Evolutionary conservation across 2,329 filamentous ascomycete species (phyloP), one percentile per base, ranked within the genome.

Genomic region (Alternaria dauci): DNA sequence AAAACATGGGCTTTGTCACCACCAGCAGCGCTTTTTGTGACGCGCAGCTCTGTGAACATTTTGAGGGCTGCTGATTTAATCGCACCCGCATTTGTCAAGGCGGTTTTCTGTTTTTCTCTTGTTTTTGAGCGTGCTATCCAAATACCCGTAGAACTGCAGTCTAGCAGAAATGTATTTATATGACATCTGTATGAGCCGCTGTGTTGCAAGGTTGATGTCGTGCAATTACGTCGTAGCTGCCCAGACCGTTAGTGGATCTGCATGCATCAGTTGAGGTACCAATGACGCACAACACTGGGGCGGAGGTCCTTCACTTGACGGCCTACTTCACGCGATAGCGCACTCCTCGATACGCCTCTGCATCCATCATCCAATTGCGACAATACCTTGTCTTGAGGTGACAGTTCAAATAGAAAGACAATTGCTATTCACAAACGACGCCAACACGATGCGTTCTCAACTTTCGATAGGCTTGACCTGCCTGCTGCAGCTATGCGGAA

Each of bases 1-100:
- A 75, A 18, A 81, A 81, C 65, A 78, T 81, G 75, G 79, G 79
- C 23, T 81, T 81, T 58, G 79, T 81, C 7, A 78, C 76, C 2
- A 75, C 73, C 55, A 80, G 78, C 61, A 64, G 69, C 43, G 68
- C 73, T 8, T 79, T 74, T 26, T 73, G 66, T 47, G 65, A 70
- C 14, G 69, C 73, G 12, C 54, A 63, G 32, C 48, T 70, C 9
- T 61, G 20, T 53, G 55, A 63, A 18, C 58, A 46, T 42, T 34
- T 36, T n/a, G 42, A 48, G 18, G 41, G 52, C 14, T 50, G 34
- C 16, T 60, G 39, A 58, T 8, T 51, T 26, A 16, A 28, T 16
- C 4, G 32, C 36, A 18, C n/a, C n/a, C 8, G 5, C 32, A 9
- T 30, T 43, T n/a, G 38, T 14, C 6, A 11, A 56, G 25, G 28